Percentiles rank a stretch among this genome's conserved stretches.
Conservation (phyloP, 192 early-diverging fungal genomes). For the Coemansia asiatica region DNA sequence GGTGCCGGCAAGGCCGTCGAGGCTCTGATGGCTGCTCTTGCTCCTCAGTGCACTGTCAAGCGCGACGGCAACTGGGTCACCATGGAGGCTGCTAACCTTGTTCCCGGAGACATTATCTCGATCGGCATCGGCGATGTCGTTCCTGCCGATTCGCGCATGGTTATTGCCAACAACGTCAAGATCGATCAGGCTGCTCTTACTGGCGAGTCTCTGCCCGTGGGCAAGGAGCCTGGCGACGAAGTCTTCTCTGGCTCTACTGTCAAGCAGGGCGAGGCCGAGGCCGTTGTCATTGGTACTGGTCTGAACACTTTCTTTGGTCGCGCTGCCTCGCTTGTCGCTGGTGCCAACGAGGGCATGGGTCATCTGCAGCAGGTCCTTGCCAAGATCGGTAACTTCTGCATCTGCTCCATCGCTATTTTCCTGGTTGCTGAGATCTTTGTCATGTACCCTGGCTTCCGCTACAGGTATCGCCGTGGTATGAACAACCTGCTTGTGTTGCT, state of each 20-base stretch:
- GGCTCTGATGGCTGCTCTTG: conserved; percentile 90
- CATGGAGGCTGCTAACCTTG: conserved; percentile 73
- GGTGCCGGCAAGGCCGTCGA: conserved; percentile 89
- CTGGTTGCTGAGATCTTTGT: conserved; percentile 68
- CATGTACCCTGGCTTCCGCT: conserved; percentile 69
- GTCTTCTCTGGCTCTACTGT: conserved; percentile 77
- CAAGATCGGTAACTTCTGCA: conserved; percentile 78
- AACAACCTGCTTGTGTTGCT: conserved; percentile 76
- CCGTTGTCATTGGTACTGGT: conserved; percentile 77
- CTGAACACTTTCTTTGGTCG: conserved; percentile 83
- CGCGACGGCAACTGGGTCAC: conserved; percentile 79
- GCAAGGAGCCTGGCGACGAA: conserved; percentile 70
- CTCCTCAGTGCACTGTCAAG: conserved; percentile 85
- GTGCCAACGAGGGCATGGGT: conserved; percentile 71
- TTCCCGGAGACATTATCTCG: conserved; percentile 88
- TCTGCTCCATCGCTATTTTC: conserved; percentile 72
- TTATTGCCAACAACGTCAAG: conserved; percentile 65
- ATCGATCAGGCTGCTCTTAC: conserved; percentile 74
- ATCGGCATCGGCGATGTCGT: conserved; percentile 87
- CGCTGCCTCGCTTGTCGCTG: conserved; percentile 73
- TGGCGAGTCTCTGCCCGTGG: conserved; percentile 71
- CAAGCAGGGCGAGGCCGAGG: conserved; percentile 79
- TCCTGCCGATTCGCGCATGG: conserved; percentile 82
- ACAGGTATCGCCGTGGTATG: conserved; percentile 73
- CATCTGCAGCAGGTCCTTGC: conserved; percentile 73